A percentile compares a stretch with the other conserved stretches of the same genome.
Evolutionary conservation across 768 basidiomycete species (phyloP).

Genomic region (Pleurotus sapidus): DNA sequence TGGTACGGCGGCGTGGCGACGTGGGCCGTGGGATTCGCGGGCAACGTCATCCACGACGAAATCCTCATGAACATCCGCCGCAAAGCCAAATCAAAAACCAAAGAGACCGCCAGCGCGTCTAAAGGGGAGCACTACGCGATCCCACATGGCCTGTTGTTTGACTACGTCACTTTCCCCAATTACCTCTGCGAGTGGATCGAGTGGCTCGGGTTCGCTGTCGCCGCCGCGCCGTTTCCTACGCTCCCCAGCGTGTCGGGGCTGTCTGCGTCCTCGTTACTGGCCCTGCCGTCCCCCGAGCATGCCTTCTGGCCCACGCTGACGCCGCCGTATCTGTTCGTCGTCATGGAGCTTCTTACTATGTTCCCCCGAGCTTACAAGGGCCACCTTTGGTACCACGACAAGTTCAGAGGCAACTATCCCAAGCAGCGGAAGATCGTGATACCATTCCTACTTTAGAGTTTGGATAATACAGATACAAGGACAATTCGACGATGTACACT

Average conservation of each 20-base stretch:
- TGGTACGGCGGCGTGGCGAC: conserved; percentile 54
- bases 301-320: conserved; percentile 41
- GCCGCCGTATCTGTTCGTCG: conserved; percentile 81
- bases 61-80: conserved; percentile 80
- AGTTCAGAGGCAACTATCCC: conserved; percentile 77
- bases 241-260: conserved; percentile 8
- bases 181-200: conserved; percentile 96
- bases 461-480: background rate
- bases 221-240: conserved; percentile 53
- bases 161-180: conserved; percentile 85
- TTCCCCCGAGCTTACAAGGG: conserved; percentile 77
- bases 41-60: conserved; percentile 90
- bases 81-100: conserved; percentile 52
- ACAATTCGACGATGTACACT: background rate
- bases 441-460: conserved; percentile 64
- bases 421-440: conserved; percentile 72
- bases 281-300: conserved; percentile 27
- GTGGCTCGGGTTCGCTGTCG: conserved; percentile 86
- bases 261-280: conserved; percentile 17
- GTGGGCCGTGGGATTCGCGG: conserved; percentile 70
- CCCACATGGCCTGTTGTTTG: conserved; percentile 76
- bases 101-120: conserved; percentile 15
- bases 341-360: conserved; percentile 75
- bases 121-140: conserved; percentile 66
- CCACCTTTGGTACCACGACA: conserved; percentile 81